Percentiles rank a stretch among this genome's conserved stretches.
Evolutionary conservation across 2,329 filamentous ascomycete genomes (phyloP).

Genomic region (Penicillium polonicum): DNA sequence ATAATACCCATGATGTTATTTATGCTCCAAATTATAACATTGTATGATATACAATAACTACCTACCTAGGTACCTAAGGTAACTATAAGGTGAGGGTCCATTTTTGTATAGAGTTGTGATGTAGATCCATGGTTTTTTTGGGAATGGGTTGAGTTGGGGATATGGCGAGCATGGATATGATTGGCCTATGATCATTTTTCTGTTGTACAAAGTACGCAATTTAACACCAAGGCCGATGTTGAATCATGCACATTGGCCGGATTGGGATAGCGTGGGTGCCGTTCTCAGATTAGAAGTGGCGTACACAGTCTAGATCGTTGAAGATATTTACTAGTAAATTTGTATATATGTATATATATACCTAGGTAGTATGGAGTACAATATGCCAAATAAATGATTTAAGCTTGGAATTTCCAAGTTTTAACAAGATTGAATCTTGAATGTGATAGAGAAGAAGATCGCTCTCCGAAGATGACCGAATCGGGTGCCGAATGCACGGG

Average conservation of each 20-base stretch:
- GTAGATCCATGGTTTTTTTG: background rate
- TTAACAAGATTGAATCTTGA: background rate
- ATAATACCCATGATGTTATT: slow-evolving; percentile 37
- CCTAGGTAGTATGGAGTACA: background rate
- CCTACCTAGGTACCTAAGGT: too few relatives aligned
- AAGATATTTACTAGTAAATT: too few relatives aligned
- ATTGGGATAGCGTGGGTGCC: slow-evolving; percentile 4
- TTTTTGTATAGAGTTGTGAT: background rate
- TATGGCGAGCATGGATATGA: background rate
- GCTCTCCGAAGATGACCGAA: background rate
- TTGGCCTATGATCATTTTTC: background rate
- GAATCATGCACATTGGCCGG: slow-evolving; percentile 2
- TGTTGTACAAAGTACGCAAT: background rate
- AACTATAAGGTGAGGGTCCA: background rate
- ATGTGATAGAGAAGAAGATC: background rate
- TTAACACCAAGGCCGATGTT: background rate
- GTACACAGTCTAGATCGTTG: background rate
- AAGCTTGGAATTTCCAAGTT: background rate
- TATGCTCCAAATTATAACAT: slow-evolving; percentile 12
- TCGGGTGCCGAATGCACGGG: background rate
- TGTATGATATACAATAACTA: background rate
- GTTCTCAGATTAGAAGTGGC: background rate
- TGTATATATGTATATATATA: background rate
- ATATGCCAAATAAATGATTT: background rate
- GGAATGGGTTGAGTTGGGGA: slow-evolving; percentile 1